Conservation (phyloP, 1,284 basidiomycete species). For the Papiliotrema fonsecae region DNA sequence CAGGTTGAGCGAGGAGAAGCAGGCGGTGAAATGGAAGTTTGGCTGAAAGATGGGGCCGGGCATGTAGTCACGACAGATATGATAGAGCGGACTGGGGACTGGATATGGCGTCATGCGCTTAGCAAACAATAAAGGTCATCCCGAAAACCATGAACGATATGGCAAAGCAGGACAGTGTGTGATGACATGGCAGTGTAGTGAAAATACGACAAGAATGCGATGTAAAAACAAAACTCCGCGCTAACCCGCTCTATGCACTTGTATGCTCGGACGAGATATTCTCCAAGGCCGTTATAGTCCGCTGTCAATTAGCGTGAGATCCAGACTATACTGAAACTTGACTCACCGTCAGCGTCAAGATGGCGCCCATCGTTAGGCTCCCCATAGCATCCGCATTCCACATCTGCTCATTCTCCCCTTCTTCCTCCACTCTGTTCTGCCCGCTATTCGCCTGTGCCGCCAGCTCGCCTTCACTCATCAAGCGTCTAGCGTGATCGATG, state of each 20-base stretch:
- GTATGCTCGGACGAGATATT: slow-evolving; percentile 9
- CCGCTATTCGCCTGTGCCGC: slow-evolving; percentile 38
- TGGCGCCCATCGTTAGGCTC: slow-evolving; percentile 70
- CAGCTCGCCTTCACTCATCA: slow-evolving; percentile 57
- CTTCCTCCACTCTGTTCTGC: slow-evolving; percentile 42
- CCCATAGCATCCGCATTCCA: slow-evolving; percentile 60
- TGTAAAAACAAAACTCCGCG: not conserved
- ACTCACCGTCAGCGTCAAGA: slow-evolving; percentile 59
- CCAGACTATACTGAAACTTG: not conserved
- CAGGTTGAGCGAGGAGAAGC: slow-evolving; percentile 5
- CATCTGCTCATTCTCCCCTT: slow-evolving; percentile 47
- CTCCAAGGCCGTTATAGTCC: slow-evolving; percentile 29
- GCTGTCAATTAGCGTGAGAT: slow-evolving; percentile 4
- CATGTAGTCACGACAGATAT: slow-evolving; percentile 47
- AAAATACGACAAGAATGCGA: not conserved
- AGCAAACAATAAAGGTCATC: slow-evolving; percentile 9
- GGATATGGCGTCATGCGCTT: slow-evolving; percentile 40
- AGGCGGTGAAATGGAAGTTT: slow-evolving; percentile 28
- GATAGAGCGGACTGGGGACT: slow-evolving; percentile 41
- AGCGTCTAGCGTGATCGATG: slow-evolving; percentile 57
- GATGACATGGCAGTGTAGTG: not conserved
- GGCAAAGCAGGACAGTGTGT: too few relatives aligned
- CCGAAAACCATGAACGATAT: too few relatives aligned
- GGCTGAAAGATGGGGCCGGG: slow-evolving; percentile 42
- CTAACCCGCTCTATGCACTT: not conserved